Evolutionary conservation across 2,329 filamentous ascomycete genomes (phyloP).

Genomic region (Penicillium sp.): DNA sequence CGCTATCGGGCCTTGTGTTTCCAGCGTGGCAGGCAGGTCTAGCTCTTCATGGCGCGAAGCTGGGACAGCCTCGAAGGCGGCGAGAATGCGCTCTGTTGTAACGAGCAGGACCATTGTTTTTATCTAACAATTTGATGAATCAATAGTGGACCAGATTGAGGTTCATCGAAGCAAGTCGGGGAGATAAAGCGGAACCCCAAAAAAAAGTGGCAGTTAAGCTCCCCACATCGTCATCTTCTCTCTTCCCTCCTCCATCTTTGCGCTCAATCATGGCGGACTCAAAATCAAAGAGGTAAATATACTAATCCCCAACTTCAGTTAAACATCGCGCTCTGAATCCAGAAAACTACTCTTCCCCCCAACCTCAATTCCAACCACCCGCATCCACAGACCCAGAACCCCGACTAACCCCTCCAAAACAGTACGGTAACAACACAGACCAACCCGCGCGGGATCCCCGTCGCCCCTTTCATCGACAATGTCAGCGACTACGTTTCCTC

Average conservation of each 20-base stretch:
- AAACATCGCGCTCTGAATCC: neutral
- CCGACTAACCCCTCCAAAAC: slow-evolving; percentile 21
- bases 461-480: slow-evolving; percentile 49
- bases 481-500: slow-evolving; percentile 49
- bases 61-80: slow-evolving; percentile 40
- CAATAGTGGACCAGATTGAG: too few relatives aligned
- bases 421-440: slow-evolving; percentile 34
- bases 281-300: slow-evolving; percentile 27
- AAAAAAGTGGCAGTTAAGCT: slow-evolving; percentile 29
- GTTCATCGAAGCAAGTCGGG: neutral
- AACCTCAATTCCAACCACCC: neutral
- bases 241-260: slow-evolving; percentile 12
- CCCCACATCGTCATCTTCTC: slow-evolving; percentile 24
- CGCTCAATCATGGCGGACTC: slow-evolving; percentile 34
- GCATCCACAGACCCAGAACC: slow-evolving; percentile 1
- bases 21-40: slow-evolving; percentile 33
- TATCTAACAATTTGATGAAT: too few relatives aligned
- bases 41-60: slow-evolving; percentile 33
- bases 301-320: neutral
- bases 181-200: slow-evolving; percentile 20
- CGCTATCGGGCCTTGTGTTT: slow-evolving; percentile 39
- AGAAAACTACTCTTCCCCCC: neutral
- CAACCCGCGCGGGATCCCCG: slow-evolving; percentile 49
- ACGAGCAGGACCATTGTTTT: slow-evolving; percentile 43
- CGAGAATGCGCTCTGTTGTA: slow-evolving; percentile 41